Conservation (phyloP, 2,329 filamentous ascomycete species). For the Diaporthe sp. region DNA sequence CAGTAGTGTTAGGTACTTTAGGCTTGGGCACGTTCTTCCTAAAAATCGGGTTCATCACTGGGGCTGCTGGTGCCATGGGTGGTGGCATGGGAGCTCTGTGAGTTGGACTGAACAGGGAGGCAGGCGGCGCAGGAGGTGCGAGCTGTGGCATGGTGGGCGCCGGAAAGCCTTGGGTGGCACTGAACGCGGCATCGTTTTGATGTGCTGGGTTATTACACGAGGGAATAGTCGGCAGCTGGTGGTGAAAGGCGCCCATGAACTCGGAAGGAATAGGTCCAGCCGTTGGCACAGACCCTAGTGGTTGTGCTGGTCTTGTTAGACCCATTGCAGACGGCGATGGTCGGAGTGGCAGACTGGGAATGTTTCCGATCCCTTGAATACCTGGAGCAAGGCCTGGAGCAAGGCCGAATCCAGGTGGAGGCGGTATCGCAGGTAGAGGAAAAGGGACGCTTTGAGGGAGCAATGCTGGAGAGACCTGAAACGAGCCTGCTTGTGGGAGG, state of each 20-base stretch:
- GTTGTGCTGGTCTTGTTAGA: neutral
- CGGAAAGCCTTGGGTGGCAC: neutral
- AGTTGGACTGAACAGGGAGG: neutral
- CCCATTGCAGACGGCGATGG: neutral
- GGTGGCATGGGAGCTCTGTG: neutral
- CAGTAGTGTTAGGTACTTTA: constrained; percentile 34
- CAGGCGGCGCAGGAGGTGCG: constrained; percentile 8
- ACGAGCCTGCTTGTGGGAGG: neutral
- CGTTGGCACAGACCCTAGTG: neutral
- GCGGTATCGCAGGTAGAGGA: neutral
- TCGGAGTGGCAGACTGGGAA: neutral
- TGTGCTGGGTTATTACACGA: constrained; percentile 31
- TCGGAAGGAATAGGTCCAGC: neutral
- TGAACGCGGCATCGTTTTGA: neutral
- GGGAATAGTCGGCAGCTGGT: constrained; percentile 15
- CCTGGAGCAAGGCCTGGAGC: neutral
- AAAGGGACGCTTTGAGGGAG: neutral
- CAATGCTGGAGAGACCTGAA: neutral
- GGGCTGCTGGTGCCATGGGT: neutral
- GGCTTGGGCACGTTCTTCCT: constrained; percentile 34
- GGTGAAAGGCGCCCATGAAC: constrained; percentile 17
- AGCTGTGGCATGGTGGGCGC: neutral
- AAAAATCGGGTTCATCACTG: constrained; percentile 22
- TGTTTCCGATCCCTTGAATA: neutral
- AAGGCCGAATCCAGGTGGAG: neutral